Conservation (phyloP, 2,329 filamentous ascomycete species). For the Ascochyta rabiei region DNA sequence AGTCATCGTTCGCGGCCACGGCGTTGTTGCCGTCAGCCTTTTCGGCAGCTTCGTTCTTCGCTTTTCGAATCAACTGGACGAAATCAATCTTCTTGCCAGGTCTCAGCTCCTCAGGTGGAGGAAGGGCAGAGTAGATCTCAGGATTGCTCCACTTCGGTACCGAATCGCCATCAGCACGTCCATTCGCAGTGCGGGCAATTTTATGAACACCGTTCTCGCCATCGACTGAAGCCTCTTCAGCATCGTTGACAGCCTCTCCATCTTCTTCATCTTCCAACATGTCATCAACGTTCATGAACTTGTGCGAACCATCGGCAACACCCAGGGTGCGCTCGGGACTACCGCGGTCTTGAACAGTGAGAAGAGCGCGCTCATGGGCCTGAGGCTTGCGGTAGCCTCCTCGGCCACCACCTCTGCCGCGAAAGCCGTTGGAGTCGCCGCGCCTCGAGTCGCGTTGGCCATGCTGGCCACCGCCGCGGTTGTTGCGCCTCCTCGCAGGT, state of each 20-base stretch:
- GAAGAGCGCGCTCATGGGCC: conserved; percentile 53
- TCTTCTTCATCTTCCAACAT: conserved; percentile 48
- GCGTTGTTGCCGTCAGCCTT: conserved; percentile 61
- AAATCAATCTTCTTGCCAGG: conserved; percentile 81
- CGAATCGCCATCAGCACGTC: conserved; percentile 39
- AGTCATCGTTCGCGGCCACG: conserved; percentile 68
- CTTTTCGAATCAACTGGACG: conserved; percentile 89
- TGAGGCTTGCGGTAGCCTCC: conserved; percentile 35
- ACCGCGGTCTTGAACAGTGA: conserved; percentile 49
- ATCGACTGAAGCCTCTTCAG: conserved; percentile 24
- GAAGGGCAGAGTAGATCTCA: conserved; percentile 88
- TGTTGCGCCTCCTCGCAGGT: conserved; percentile 23
- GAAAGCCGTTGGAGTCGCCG: conserved; percentile 23
- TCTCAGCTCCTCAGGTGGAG: conserved; percentile 72
- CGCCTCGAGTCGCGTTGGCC: conserved; percentile 27
- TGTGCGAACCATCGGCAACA: conserved; percentile 49
- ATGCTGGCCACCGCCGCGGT: conserved; percentile 21
- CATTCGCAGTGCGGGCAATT: conserved; percentile 24
- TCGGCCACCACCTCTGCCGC: conserved; percentile 18
- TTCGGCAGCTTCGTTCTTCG: conserved; percentile 66
- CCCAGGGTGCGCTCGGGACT: conserved; percentile 55
- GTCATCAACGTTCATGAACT: conserved; percentile 50
- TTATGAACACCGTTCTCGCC: conserved; percentile 34
- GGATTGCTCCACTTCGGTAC: conserved; percentile 92
- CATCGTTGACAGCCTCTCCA: conserved; percentile 39